Base-by-base conservation (phyloP, 768 basidiomycete genomes). In the Collybia sordida region DNA sequence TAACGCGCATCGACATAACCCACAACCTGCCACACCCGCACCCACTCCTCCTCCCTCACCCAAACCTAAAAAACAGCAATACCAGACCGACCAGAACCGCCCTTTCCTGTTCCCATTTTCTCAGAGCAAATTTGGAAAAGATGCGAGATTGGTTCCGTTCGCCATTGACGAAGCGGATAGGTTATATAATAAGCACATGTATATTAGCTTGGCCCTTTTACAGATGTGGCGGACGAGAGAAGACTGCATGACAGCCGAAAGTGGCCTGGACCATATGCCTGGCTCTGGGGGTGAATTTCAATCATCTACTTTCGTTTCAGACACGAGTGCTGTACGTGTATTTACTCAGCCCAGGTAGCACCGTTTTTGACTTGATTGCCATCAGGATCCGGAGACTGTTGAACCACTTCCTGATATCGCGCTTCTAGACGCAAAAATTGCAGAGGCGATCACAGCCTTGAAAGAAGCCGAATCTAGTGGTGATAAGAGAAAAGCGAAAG, bases 91-190 rank as follows among this genome's bases (percentile, higher is more conserved):
- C 67, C 97, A 95, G 64, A 84, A 73, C 40, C 79, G 90, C 11
- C 96, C 97, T 1, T 99, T 98, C 65, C 72, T 98, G 52, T 95
- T 99, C 65, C 97, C 97, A 0, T 99, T 97, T 64, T 91, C 93
- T 5, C 80, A 84, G n/a, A 76, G 68, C 42, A 74, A 68, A 47
- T 74, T 74, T 46, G 73, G 81, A 23, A 78, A 80, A 43, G 79
- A 84, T 50, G 75, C 74, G 19, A 79, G 81, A 36, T 73, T 90
- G n/a, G 91, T 98, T 3, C 97, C 97, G 2, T 94, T 88, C 65
- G 93, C 94, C 3, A 93, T 99, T 51, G 93, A 93, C 39, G 97
- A 99, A 65, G 97, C 97, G 1, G 93, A 96, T 66, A 83, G 81
- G 45, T 77, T 99, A 38, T 98, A 95, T 65, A 81, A 83, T 55